Conservation (phyloP, 2,329 filamentous ascomycete species). For the Penicillium polonicum region DNA sequence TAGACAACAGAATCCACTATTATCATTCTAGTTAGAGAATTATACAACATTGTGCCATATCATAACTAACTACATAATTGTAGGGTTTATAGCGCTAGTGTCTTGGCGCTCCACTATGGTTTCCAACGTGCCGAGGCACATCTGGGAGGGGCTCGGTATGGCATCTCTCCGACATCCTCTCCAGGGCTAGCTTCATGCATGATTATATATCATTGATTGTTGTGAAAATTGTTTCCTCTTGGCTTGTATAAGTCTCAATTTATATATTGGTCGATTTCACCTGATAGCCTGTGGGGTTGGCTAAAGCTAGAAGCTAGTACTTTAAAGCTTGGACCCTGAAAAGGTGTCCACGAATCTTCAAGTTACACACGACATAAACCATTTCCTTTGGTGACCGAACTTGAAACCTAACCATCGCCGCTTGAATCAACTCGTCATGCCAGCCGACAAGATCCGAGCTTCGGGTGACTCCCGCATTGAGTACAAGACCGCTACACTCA, state of each 20-base stretch:
- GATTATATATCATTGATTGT: not conserved
- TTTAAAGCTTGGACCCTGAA: not conserved
- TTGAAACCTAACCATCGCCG: not conserved
- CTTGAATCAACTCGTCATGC: constrained; percentile 37
- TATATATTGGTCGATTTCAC: not conserved
- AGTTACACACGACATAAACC: not conserved
- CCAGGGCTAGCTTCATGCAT: not conserved
- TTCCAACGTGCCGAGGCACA: not conserved
- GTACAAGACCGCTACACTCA: constrained; percentile 62
- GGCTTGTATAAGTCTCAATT: not conserved
- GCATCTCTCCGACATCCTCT: not conserved
- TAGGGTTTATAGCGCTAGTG: not conserved
- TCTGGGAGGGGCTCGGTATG: not conserved
- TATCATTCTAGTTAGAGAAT: too few species aligned
- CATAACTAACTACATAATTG: too few species aligned
- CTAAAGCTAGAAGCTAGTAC: constrained; percentile 10
- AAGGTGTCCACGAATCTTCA: not conserved
- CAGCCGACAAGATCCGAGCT: constrained; percentile 61
- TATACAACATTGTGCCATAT: too few species aligned
- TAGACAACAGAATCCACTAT: too few species aligned
- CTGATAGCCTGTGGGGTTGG: not conserved
- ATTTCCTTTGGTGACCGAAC: not conserved
- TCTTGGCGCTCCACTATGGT: not conserved
- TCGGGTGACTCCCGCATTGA: constrained; percentile 66
- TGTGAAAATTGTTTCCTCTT: not conserved